phyloP scores from a whole-genome alignment of 2,329 filamentous ascomycete genomes.

The Dactylellina parvicollis region DNA sequence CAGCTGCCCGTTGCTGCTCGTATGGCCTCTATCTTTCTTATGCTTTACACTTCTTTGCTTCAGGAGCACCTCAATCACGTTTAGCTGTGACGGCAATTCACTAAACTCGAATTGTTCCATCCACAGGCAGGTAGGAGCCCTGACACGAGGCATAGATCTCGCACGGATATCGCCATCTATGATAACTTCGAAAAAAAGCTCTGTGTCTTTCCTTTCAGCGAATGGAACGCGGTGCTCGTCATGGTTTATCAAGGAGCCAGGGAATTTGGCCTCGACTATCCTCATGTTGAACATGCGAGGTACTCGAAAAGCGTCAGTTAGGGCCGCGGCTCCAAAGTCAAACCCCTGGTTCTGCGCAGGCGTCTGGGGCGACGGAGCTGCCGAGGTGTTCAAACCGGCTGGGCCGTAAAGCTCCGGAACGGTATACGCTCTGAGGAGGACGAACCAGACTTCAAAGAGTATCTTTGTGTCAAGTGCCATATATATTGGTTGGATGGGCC shows the following conservation, averaged over 20 bases:
- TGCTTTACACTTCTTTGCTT: conserved; percentile 68
- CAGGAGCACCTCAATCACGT: conserved; percentile 75
- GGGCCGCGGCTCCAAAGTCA: conserved; percentile 63
- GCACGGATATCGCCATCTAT: conserved; percentile 82
- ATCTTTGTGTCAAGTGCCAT: conserved; percentile 81
- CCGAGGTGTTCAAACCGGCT: conserved; percentile 19
- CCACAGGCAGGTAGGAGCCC: conserved; percentile 81
- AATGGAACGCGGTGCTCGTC: conserved; percentile 59
- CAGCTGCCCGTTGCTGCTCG: conserved; percentile 53
- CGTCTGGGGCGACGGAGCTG: conserved; percentile 43
- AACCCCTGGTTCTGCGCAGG: conserved; percentile 61
- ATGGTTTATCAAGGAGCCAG: conserved; percentile 48
- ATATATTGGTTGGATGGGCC: conserved; percentile 76
- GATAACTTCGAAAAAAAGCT: conserved; percentile 81
- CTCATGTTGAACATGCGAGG: conserved; percentile 42
- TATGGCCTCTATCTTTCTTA: conserved; percentile 60
- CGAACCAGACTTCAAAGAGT: conserved; percentile 97
- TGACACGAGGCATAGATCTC: conserved; percentile 76
- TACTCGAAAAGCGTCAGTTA: conserved; percentile 57
- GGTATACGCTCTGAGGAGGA: conserved; percentile 87
- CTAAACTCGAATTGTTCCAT: conserved; percentile 80
- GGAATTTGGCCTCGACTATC: conserved; percentile 68
- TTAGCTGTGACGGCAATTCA: conserved; percentile 75
- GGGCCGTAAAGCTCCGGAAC: conserved; percentile 86
- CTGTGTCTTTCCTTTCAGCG: conserved; percentile 68